Percentiles rank a stretch among this genome's conserved stretches.
Evolutionary conservation across 306 rosid genomes (phyloP).

Genomic region (Acacia confusa): DNA sequence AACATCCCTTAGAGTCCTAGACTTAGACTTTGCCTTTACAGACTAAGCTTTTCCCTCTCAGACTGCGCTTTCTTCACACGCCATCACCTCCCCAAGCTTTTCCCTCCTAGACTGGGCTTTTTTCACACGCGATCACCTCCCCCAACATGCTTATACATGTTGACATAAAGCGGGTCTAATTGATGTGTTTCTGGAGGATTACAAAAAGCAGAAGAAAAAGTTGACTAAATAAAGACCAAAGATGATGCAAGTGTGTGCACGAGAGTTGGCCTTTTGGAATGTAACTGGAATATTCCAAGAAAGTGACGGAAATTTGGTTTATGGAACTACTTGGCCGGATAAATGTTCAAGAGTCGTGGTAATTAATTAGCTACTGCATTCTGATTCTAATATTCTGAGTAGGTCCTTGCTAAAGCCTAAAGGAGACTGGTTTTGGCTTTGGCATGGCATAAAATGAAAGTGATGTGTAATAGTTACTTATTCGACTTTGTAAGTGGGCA

Average conservation of each 20-base stretch:
- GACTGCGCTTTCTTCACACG: too few species aligned
- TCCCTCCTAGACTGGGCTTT: too few species aligned
- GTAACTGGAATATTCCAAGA: background rate
- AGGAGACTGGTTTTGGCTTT: background rate
- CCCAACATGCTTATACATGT: too few species aligned
- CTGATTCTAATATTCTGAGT: background rate
- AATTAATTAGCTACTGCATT: background rate
- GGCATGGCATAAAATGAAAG: conserved; percentile 1
- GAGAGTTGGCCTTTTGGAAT: background rate
- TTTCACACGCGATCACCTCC: too few species aligned
- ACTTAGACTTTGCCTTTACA: too few species aligned
- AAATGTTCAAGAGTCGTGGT: background rate
- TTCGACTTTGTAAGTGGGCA: conserved; percentile 10
- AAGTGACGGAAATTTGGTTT: background rate
- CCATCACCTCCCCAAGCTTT: too few species aligned
- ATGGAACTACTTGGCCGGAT: background rate
- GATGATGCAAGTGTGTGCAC: background rate
- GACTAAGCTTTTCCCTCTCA: too few species aligned
- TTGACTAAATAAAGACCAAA: background rate
- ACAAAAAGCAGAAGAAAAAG: background rate
- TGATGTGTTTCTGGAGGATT: background rate
- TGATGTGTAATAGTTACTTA: background rate
- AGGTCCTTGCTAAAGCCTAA: background rate
- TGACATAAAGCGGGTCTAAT: background rate
- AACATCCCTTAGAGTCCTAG: too few species aligned